A percentile compares a stretch with the other conserved stretches of the same genome.
Evolutionary conservation across 257 asterid species (phyloP).

Genomic region (Verbena officinalis): DNA sequence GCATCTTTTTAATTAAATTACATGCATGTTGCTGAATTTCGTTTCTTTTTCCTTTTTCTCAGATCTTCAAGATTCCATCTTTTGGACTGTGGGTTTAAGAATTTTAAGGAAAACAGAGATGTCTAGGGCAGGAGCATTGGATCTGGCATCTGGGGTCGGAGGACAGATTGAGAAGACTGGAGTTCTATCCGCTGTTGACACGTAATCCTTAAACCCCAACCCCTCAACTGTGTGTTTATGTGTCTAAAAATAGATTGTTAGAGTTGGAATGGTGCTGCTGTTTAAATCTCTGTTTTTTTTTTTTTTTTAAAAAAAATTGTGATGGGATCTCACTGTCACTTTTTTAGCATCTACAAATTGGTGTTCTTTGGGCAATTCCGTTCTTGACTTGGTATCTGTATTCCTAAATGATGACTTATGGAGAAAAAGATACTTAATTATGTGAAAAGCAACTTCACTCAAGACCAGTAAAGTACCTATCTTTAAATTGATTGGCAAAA

Average conservation of each 20-base stretch:
- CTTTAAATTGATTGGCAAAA: not conserved
- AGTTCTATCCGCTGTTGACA: slow-evolving; percentile 88
- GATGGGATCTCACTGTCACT: slow-evolving; percentile 3
- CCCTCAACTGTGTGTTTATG: not conserved
- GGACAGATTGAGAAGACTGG: slow-evolving; percentile 77
- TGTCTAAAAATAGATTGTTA: not conserved
- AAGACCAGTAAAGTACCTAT: slow-evolving; percentile 8
- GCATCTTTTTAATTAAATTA: not conserved
- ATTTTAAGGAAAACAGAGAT: slow-evolving; percentile 35
- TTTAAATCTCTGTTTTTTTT: not conserved
- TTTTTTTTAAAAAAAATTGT: not conserved
- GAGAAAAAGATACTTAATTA: not conserved
- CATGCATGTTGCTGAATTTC: slow-evolving; percentile 16
- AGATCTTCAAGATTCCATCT: slow-evolving; percentile 44
- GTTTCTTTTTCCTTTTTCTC: not conserved
- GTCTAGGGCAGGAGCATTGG: slow-evolving; percentile 78
- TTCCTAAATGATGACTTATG: not conserved
- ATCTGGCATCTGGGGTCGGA: slow-evolving; percentile 93
- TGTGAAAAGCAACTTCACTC: slow-evolving; percentile 4
- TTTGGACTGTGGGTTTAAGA: slow-evolving; percentile 27
- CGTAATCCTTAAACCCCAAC: slow-evolving; percentile 31
- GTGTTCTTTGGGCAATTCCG: not conserved
- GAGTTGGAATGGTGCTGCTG: not conserved
- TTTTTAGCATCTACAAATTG: not conserved
- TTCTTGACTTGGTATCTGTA: not conserved